Evolutionary conservation across 129 eudicot genomes (phyloP).

Genomic region (Centaurea solstitialis): DNA sequence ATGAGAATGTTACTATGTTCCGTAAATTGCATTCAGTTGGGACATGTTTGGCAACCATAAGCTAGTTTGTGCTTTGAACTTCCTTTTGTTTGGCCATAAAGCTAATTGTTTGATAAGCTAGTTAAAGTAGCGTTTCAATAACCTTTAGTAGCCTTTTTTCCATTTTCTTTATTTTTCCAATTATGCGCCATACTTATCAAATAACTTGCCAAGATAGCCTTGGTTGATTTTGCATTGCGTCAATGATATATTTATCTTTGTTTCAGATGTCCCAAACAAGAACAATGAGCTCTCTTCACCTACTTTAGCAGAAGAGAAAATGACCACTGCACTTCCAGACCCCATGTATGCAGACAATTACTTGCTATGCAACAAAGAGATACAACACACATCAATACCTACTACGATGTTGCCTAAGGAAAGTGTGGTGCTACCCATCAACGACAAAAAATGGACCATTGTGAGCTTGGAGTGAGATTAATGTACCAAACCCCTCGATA

Average conservation of each 20-base stretch:
- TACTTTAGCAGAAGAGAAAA: background rate
- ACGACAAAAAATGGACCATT: constrained; percentile 43
- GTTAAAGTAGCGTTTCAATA: too few species aligned
- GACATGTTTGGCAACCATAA: too few species aligned
- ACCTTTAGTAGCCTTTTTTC: background rate
- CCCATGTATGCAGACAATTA: constrained; percentile 20
- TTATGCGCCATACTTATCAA: background rate
- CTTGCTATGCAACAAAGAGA: constrained; percentile 46
- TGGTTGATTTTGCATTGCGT: background rate
- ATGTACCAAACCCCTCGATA: background rate
- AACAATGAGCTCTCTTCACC: background rate
- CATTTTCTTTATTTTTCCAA: background rate
- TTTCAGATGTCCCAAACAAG: background rate
- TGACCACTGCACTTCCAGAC: background rate
- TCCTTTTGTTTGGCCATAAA: too few species aligned
- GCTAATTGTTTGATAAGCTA: background rate
- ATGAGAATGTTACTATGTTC: too few species aligned
- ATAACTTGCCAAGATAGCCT: background rate
- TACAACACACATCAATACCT: constrained; percentile 51
- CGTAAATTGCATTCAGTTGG: too few species aligned
- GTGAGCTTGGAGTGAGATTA: constrained; percentile 44
- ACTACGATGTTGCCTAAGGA: constrained; percentile 39
- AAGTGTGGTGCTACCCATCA: constrained; percentile 42
- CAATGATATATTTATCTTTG: background rate
- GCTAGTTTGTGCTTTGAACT: too few species aligned